Evolutionary conservation across 208 protist genomes (phyloP), one percentile per base, ranked within the genome.

Genomic region (Acanthamoeba sp.): DNA sequence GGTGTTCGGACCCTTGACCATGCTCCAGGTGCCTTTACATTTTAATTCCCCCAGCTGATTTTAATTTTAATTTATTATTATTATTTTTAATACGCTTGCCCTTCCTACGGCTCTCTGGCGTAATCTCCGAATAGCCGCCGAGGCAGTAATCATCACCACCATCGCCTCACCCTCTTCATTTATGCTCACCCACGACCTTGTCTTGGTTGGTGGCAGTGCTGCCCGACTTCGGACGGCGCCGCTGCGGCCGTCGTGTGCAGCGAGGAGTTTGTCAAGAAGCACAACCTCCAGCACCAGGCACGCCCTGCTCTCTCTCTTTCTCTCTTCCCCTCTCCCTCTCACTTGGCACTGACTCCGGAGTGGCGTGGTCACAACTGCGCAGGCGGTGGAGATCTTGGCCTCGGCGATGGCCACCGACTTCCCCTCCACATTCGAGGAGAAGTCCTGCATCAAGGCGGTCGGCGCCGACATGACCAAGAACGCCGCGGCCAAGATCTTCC

Each of bases 261-360:
- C 24, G 94, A 96, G 59, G 93, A 96, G 48, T 95, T 96, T 80
- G 92, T 96, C n/a, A 82, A 87, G 20, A 94, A 96, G 84, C 93
- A 95, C 62, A 88, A 90, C 32, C 78, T 96, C 38, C 40, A 95
- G 55, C 45, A 64, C 42, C 87, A 92, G 76, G 76, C 32, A 85
- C 66, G 32, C 27, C n/a, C n/a, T n/a, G n/a, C n/a, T n/a, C n/a
- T n/a, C n/a, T n/a, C n/a, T n/a, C n/a, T n/a, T n/a, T n/a, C n/a
- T n/a, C n/a, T n/a, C n/a, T n/a, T n/a, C n/a, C n/a, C n/a, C n/a
- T n/a, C n/a, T n/a, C n/a, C n/a, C n/a, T n/a, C n/a, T n/a, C n/a
- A n/a, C n/a, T n/a, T n/a, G n/a, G n/a, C n/a, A n/a, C n/a, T n/a
- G n/a, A n/a, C n/a, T n/a, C n/a, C n/a, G n/a, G n/a, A n/a, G n/a